Base-by-base conservation (phyloP, 2,329 filamentous ascomycete genomes). In the Scolecobasidium constrictum region DNA sequence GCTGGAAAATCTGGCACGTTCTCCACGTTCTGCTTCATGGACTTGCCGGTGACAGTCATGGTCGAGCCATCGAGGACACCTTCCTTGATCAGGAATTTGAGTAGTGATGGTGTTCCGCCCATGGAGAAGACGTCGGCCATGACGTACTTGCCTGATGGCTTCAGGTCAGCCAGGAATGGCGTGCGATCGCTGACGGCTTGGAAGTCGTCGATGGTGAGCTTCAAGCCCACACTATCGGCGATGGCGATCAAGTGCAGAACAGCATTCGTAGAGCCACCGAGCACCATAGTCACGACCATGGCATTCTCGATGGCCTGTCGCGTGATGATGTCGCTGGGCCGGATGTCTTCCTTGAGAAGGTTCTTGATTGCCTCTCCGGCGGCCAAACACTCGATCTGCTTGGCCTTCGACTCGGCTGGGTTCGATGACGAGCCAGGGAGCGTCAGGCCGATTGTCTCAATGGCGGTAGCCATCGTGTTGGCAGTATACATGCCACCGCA, bases 401-500 rank as follows among this genome's bases (percentile, higher is more conserved):
- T 72, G 5, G 66, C 68, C 52, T 68, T 64, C 40, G 67, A 70
- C 47, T 63, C 62, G 23, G 68, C 68, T 4, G 68, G 67, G 49
- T 71, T 71, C 2, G 67, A 67, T 0, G 68, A 71, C 11, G 68
- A 71, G 20, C 68, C 68, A 35, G 68, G 68, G 3, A 72, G 60
- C 19, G 66, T 62, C 61, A 72, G 63, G 44, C 68, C 68, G 61
- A 72, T 69, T 37, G 56, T 73, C 51, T 72, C 68, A 42, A 71
- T 68, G 5, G 67, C 64, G 5, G 65, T 69, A 31, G 68, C 68
- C 60, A 72, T 67, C 37, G 68, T 72, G 56, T 72, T 72, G 35
- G 68, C 68, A 11, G 68, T 72, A 57, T 71, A 72, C 68, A 93
- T 93, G 53, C 86, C 86, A 60, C 86, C 86, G 55, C 86, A 93